Conservation (phyloP, 1,139 yeast genomes). For the Suhomyces wounanorum region DNA sequence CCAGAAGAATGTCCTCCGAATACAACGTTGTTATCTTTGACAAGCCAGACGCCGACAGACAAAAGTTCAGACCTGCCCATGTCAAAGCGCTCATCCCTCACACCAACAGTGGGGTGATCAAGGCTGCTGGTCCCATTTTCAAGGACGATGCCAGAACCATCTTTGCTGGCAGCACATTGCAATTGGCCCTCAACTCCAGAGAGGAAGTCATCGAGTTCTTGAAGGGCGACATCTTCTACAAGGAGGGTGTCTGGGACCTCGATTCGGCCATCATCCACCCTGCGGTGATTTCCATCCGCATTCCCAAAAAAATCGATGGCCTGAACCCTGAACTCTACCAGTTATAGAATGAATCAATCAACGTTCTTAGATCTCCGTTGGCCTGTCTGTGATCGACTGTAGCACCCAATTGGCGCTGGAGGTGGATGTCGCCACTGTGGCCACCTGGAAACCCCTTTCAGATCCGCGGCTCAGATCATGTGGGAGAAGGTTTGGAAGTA, state of each 20-base stretch:
- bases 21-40: constrained; percentile 75
- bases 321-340: constrained; percentile 15
- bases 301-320: constrained; percentile 17
- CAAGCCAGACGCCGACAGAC: constrained; percentile 63
- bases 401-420: not conserved
- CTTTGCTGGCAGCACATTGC: constrained; percentile 73
- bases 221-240: constrained; percentile 62
- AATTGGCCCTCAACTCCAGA: constrained; percentile 60
- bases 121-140: constrained; percentile 67
- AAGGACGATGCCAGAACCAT: constrained; percentile 50
- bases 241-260: constrained; percentile 76
- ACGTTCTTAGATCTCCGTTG: not conserved
- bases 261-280: constrained; percentile 64
- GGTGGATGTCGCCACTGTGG: not conserved
- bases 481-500: not conserved
- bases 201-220: constrained; percentile 66
- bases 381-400: not conserved
- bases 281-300: constrained; percentile 23
- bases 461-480: not conserved
- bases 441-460: not conserved
- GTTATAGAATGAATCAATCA: constrained; percentile 3
- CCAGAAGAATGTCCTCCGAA: constrained; percentile 35
- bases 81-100: constrained; percentile 53
- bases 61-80: constrained; percentile 58
- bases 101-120: constrained; percentile 56